A percentile compares a stretch with the other conserved stretches of the same genome.
Evolutionary conservation across 108 stramenopile species (phyloP).

Genomic region (Heterococcus sp.): DNA sequence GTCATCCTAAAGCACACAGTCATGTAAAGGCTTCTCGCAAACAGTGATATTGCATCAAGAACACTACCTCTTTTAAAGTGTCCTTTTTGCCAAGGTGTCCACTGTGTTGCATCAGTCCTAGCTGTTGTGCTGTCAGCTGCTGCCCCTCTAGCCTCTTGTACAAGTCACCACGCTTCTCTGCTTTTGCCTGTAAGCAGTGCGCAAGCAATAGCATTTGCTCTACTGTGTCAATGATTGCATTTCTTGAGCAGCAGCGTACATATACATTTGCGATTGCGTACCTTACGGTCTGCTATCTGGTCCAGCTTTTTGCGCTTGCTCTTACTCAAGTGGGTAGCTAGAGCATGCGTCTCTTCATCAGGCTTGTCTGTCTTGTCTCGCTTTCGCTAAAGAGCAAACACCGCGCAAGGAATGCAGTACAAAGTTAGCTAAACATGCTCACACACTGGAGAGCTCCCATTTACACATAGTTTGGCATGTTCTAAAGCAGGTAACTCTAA

Average conservation of each 20-base stretch:
- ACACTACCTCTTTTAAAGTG: conserved; percentile 7
- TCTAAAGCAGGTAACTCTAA: too few relatives aligned
- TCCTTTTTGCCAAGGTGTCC: conserved; percentile 31
- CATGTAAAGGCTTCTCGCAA: too few relatives aligned
- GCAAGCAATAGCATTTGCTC: not conserved
- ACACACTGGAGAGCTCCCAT: too few relatives aligned
- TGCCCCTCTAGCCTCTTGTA: conserved; percentile 19
- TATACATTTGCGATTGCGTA: not conserved
- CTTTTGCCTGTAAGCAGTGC: conserved; percentile 16
- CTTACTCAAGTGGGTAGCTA: not conserved
- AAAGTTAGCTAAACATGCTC: too few relatives aligned
- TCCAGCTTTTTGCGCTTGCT: not conserved
- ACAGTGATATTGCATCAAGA: too few relatives aligned
- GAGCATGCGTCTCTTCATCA: not conserved
- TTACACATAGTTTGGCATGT: too few relatives aligned
- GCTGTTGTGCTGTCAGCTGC: conserved; percentile 14
- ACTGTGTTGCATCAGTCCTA: conserved; percentile 28
- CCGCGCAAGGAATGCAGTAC: too few relatives aligned
- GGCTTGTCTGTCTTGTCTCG: not conserved
- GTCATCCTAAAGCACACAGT: too few relatives aligned
- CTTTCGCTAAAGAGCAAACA: not conserved
- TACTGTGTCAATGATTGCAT: not conserved
- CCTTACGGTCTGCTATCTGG: not conserved
- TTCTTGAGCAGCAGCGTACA: not conserved
- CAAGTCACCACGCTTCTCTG: conserved; percentile 19